These are phyloP conservation scores for Phytophthora idaei DNA, from an alignment of 352 stramenopile species.

Conservation along the genomic window DNA sequence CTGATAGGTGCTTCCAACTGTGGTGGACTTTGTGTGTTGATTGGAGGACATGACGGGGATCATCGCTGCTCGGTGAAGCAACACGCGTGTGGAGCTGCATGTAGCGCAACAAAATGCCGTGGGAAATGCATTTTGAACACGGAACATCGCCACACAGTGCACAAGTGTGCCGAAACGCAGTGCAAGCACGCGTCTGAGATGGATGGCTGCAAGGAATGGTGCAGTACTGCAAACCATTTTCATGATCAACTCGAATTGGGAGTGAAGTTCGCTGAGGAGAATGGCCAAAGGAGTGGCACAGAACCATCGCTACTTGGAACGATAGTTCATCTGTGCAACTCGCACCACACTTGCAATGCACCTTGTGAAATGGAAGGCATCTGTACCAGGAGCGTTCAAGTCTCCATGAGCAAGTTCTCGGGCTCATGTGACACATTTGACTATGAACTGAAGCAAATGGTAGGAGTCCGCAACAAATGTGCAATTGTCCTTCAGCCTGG, in stretches of 20 bases:
- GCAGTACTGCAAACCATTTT: constrained; percentile 46
- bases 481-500: constrained; percentile 26
- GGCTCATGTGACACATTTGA: constrained; percentile 41
- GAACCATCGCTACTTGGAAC: background rate
- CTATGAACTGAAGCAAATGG: constrained; percentile 47
- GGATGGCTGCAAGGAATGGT: constrained; percentile 37
- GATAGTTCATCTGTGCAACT: constrained; percentile 38
- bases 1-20: constrained; percentile 42
- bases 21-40: constrained; percentile 31
- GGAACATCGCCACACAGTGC: constrained; percentile 35
- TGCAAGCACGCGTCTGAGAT: constrained; percentile 46
- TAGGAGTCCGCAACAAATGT: constrained; percentile 42
- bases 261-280: constrained; percentile 35
- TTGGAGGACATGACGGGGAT: constrained; percentile 30
- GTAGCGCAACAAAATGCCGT: constrained; percentile 37
- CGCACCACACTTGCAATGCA: constrained; percentile 32
- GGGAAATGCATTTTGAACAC: constrained; percentile 38
- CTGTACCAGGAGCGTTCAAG: constrained; percentile 39
- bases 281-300: constrained; percentile 1
- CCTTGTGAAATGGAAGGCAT: constrained; percentile 42
- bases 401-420: constrained; percentile 40
- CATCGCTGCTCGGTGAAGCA: constrained; percentile 46
- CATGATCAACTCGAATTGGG: constrained; percentile 29
- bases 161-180: constrained; percentile 42
- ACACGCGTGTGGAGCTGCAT: constrained; percentile 39